A percentile compares a stretch with the other conserved stretches of the same genome.
These are phyloP conservation scores for Salisapilia sapeloensis DNA, from an alignment of 352 stramenopile species.

Conservation along the genomic window DNA sequence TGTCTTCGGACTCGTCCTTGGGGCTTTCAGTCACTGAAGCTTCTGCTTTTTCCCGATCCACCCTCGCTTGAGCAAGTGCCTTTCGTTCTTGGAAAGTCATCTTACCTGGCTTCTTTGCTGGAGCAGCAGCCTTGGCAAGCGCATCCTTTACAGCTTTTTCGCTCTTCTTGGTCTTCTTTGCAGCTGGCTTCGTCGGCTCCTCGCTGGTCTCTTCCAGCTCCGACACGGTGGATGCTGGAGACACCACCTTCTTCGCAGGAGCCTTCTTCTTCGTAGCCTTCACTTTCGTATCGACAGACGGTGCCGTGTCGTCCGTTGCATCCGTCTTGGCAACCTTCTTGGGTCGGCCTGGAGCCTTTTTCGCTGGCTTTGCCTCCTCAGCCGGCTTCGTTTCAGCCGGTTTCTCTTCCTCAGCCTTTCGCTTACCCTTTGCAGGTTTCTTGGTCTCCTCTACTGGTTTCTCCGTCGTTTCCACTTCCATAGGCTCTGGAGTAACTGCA, in stretches of 20 bases:
- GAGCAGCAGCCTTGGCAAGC: neutral
- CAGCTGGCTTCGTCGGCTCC: slow-evolving; percentile 5
- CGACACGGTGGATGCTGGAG: slow-evolving; percentile 5
- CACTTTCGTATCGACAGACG: slow-evolving; percentile 3
- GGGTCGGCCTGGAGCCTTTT: slow-evolving; percentile 3
- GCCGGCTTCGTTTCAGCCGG: slow-evolving; percentile 1
- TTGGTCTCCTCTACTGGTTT: too few relatives aligned
- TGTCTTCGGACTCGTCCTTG: neutral
- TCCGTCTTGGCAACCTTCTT: slow-evolving; percentile 4
- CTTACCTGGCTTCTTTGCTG: slow-evolving; percentile 1
- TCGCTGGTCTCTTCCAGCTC: slow-evolving; percentile 6
- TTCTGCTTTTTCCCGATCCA: too few relatives aligned
- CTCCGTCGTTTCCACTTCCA: neutral
- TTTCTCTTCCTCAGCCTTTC: slow-evolving; percentile 1
- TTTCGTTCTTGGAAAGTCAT: slow-evolving; percentile 9
- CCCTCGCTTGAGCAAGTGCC: too few relatives aligned
- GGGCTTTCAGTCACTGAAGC: too few relatives aligned
- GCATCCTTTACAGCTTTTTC: slow-evolving; percentile 6
- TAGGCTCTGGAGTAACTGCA: neutral
- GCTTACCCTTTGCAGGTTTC: too few relatives aligned
- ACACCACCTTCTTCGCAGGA: slow-evolving; percentile 3
- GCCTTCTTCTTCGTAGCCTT: slow-evolving; percentile 1
- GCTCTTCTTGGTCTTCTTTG: slow-evolving; percentile 14
- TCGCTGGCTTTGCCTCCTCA: neutral
- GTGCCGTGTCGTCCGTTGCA: neutral